Evolutionary conservation across 768 basidiomycete species (phyloP), one percentile per base, ranked within the genome.

Genomic region (Psilocybe cyanescens): DNA sequence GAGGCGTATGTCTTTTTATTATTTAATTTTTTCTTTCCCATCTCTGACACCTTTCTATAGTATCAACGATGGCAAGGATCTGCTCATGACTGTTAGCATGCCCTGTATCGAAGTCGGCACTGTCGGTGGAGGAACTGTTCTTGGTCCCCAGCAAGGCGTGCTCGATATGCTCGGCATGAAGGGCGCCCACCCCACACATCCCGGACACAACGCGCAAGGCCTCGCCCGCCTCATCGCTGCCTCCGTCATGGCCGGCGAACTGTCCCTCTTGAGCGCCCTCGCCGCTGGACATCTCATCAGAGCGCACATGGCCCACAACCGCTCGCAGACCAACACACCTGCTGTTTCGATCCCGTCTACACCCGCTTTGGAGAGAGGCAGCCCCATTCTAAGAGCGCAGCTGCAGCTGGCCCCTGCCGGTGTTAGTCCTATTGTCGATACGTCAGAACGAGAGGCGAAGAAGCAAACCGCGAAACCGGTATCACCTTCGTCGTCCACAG

Each of bases 41-140:
- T 52, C 4, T 55, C 12, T 19, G 24, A 29, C 45, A 48, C 48
- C 35, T 19, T 30, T 52, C 8, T 52, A n/a, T 67, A 96, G 94
- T 61, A 90, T 85, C 17, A 97, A 99, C 75, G 83, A 90, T 64
- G 94, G 92, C 55, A 81, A 93, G 67, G 97, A 99, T 71, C 83
- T 99, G 2, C 84, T 99, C 57, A 87, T 99, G 79, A 95, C 96
- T 0, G 82, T 96, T 55, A 88, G 95, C 7, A 99, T 99, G 97
- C 97, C 97, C n/a, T 97, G 90, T 31, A 95, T 99, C 73, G 97
- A 99, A 77, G 97, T 99, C 29, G 97, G 97, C 44, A 99, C 97
- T 45, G 89, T 99, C 56, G 97, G 97, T 39, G 97, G 97, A 41
- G 97, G 97, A 35, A 98, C 97, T 1, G 85, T 97, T 37, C 89